A percentile compares a stretch with the other conserved stretches of the same genome.
Evolutionary conservation across 108 stramenopile genomes (phyloP).

Genomic region (Cyclotella cryptica): DNA sequence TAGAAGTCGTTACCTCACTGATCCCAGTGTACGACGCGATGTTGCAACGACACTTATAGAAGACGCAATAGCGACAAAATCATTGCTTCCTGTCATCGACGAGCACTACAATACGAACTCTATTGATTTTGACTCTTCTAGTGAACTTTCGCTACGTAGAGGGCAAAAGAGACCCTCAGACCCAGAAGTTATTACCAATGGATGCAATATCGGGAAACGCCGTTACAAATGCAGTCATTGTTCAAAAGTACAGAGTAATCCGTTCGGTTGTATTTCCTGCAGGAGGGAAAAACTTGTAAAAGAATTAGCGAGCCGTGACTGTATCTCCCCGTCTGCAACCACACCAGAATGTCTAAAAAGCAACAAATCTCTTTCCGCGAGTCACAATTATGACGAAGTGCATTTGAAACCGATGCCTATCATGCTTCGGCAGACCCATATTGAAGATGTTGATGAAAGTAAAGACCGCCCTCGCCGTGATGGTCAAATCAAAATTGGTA

Average conservation of each 20-base stretch:
- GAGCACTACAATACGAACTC: neutral
- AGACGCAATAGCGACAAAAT: conserved; percentile 35
- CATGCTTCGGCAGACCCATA: conserved; percentile 71
- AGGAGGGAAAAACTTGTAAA: conserved; percentile 69
- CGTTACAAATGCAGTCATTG: conserved; percentile 75
- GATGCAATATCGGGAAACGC: neutral
- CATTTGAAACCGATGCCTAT: conserved; percentile 59
- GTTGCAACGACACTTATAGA: conserved; percentile 79
- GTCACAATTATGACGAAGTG: conserved; percentile 21
- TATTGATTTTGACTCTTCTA: neutral
- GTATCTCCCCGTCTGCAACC: conserved; percentile 11
- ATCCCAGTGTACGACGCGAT: conserved; percentile 69
- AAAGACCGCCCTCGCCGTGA: conserved; percentile 49
- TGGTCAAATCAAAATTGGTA: conserved; percentile 3
- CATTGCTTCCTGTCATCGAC: neutral
- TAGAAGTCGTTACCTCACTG: conserved; percentile 45
- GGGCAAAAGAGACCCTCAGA: conserved; percentile 10
- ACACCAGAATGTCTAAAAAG: conserved; percentile 18
- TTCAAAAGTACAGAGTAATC: conserved; percentile 54
- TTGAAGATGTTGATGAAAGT: conserved; percentile 43
- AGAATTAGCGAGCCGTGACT: conserved; percentile 63
- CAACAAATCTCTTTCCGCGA: conserved; percentile 2
- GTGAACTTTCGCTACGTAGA: neutral
- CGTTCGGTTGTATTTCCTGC: conserved; percentile 75
- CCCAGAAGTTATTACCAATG: neutral